Conservation (phyloP, 2,329 filamentous ascomycete species). For the Fusarium buxicola region DNA sequence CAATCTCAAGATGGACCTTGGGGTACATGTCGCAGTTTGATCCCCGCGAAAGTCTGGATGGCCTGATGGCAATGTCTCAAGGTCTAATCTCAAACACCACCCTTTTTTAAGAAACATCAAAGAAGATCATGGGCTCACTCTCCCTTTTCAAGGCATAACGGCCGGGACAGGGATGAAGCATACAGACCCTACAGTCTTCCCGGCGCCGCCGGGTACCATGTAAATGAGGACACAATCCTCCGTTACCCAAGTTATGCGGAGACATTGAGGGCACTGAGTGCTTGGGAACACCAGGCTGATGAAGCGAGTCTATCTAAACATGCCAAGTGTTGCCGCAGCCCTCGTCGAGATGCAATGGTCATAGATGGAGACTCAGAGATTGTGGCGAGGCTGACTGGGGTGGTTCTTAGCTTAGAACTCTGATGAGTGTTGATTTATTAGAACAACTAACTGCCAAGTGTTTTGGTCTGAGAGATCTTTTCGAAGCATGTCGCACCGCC, state of each 20-base stretch:
- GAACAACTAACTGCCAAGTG: not conserved
- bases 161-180: conserved; percentile 2
- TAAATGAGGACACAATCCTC: conserved; percentile 5
- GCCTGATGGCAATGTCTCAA: not conserved
- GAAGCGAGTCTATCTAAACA: not conserved
- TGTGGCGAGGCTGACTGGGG: not conserved
- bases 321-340: not conserved
- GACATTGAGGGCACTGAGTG: not conserved
- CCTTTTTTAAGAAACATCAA: not conserved
- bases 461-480: not conserved
- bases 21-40: conserved; percentile 6
- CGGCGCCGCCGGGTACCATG: conserved; percentile 7
- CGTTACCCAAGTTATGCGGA: not conserved
- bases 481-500: not conserved
- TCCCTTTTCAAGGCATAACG: not conserved
- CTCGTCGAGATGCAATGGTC: not conserved
- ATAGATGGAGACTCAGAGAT: not conserved
- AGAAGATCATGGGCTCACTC: not conserved
- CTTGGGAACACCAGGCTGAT: not conserved
- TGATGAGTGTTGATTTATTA: not conserved
- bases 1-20: not conserved
- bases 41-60: not conserved
- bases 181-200: not conserved
- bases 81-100: conserved; percentile 6
- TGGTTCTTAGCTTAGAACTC: not conserved